phyloP scores from a whole-genome alignment of 768 basidiomycete species.

The Atractiella rhizophila region DNA sequence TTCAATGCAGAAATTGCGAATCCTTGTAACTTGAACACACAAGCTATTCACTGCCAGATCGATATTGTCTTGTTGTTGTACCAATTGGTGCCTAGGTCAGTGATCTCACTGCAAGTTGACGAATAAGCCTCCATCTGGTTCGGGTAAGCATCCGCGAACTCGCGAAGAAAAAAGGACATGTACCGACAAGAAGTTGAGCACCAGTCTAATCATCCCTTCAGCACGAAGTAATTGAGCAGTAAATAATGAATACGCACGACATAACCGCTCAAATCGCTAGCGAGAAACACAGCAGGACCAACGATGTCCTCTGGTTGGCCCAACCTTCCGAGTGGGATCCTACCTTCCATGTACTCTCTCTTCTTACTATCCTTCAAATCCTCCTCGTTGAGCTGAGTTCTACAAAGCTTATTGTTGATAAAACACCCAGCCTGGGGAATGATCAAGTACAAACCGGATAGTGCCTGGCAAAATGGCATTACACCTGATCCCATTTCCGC shows the following conservation, averaged over 20 bases:
- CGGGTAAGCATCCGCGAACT: slow-evolving; percentile 37
- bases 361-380: slow-evolving; percentile 38
- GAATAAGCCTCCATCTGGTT: slow-evolving; percentile 49
- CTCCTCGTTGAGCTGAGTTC: slow-evolving; percentile 54
- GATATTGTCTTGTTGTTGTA: no score
- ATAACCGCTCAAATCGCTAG: slow-evolving; percentile 44
- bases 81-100: no score
- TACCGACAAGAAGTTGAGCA: slow-evolving; percentile 2
- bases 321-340: slow-evolving; percentile 41
- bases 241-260: slow-evolving; percentile 8
- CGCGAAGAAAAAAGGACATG: background rate
- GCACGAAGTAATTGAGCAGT: no score
- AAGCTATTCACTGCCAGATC: no score
- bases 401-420: slow-evolving; percentile 50
- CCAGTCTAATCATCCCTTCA: background rate
- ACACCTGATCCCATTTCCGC: slow-evolving; percentile 45
- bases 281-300: slow-evolving; percentile 47
- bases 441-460: background rate
- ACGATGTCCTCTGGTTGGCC: slow-evolving; percentile 48
- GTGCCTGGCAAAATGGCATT: slow-evolving; percentile 17
- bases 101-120: slow-evolving; percentile 37
- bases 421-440: slow-evolving; percentile 26
- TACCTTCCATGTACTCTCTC: slow-evolving; percentile 35
- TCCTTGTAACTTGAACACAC: no score
- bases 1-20: no score